These are phyloP conservation scores for Mucor indicus DNA, from an alignment of 371 early-diverging fungal species.

Conservation along the genomic window DNA sequence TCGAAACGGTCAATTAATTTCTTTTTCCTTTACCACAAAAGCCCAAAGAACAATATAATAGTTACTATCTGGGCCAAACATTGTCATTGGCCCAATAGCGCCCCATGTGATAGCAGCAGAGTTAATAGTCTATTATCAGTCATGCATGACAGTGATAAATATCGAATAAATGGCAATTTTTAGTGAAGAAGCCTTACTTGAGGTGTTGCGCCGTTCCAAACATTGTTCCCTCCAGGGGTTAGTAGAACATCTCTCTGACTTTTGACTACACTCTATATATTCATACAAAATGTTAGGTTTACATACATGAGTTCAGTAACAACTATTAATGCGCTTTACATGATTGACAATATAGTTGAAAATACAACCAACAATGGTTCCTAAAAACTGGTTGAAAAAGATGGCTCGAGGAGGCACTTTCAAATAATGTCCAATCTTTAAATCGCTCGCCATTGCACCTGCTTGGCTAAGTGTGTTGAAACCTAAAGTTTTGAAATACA, in stretches of 20 bases:
- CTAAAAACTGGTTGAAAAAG: conserved; percentile 60
- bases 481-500: conserved; percentile 54
- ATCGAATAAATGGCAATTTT: no score
- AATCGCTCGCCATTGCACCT: conserved; percentile 52
- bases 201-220: conserved; percentile 52
- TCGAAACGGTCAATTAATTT: no score
- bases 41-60: conserved; percentile 62
- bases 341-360: conserved; percentile 54
- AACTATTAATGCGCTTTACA: conserved; percentile 10
- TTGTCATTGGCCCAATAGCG: conserved; percentile 68
- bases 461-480: conserved; percentile 56
- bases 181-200: no score
- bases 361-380: conserved; percentile 55
- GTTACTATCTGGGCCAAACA: conserved; percentile 61
- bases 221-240: conserved; percentile 41
- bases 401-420: conserved; percentile 69
- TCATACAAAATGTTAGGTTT: no score
- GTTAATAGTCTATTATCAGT: conserved; percentile 37
- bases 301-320: no score
- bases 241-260: conserved; percentile 41
- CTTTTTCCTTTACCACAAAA: conserved; percentile 35
- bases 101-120: conserved; percentile 71
- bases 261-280: conserved; percentile 39
- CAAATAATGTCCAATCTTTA: conserved; percentile 74
- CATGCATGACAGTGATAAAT: not conserved